Percentiles rank a stretch among this genome's conserved stretches.
phyloP scores from a whole-genome alignment of 2,329 filamentous ascomycete species.

The Penicillium expansum region DNA sequence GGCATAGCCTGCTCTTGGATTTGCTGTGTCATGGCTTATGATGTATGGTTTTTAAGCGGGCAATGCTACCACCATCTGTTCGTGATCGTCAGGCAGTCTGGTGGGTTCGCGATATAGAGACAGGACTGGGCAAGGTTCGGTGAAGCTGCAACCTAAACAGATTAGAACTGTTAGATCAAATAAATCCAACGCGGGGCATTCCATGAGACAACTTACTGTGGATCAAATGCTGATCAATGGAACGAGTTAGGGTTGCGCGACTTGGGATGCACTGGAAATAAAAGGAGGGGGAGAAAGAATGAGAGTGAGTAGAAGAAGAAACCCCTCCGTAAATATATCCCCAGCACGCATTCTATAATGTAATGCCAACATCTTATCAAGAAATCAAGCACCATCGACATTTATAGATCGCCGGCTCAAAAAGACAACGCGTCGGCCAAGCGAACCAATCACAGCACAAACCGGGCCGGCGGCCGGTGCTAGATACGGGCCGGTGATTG shows the following conservation, averaged over 20 bases:
- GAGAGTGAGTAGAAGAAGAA: not conserved
- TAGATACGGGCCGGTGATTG: constrained; percentile 16
- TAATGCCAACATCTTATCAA: constrained; percentile 22
- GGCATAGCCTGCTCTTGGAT: constrained; percentile 25
- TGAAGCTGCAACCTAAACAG: not conserved
- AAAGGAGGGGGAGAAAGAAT: not conserved
- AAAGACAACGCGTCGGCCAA: constrained; percentile 16
- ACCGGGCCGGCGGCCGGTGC: constrained; percentile 25
- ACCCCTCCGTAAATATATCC: constrained; percentile 10
- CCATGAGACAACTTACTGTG: constrained; percentile 21
- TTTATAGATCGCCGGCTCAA: constrained; percentile 23
- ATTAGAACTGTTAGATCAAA: constrained; percentile 16
- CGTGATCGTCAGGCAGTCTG: constrained; percentile 1
- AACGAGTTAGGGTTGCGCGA: not conserved
- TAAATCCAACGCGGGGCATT: constrained; percentile 22
- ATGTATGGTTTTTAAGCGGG: not conserved
- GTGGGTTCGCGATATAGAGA: not conserved
- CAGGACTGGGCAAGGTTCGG: not conserved
- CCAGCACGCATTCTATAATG: not conserved
- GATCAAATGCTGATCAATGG: constrained; percentile 8
- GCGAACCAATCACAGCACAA: constrained; percentile 15
- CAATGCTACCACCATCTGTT: constrained; percentile 8
- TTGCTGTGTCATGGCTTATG: constrained; percentile 28
- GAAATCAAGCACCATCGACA: constrained; percentile 9
- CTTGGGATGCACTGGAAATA: not conserved